These are phyloP conservation scores for Conoideocrella luteorostrata DNA, from an alignment of 2,329 filamentous ascomycete species.

Conservation along the genomic window DNA sequence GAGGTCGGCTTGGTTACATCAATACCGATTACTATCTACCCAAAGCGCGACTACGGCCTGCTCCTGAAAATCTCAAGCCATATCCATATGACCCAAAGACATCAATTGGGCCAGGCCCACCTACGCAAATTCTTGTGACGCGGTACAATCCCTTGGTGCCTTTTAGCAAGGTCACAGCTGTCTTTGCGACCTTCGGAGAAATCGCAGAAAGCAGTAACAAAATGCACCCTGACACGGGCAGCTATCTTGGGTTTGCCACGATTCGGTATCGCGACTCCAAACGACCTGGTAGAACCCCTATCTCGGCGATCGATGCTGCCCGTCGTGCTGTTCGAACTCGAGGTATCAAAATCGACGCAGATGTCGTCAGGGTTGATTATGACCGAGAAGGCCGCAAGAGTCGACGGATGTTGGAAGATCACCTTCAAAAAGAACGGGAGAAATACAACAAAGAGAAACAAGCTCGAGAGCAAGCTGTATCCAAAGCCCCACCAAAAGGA, in stretches of 20 bases:
- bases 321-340: constrained; percentile 71
- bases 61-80: constrained; percentile 73
- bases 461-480: constrained; percentile 21
- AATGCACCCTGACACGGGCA: constrained; percentile 89
- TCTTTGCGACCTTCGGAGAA: constrained; percentile 77
- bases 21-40: constrained; percentile 63
- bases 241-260: constrained; percentile 87
- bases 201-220: constrained; percentile 89
- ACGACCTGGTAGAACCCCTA: constrained; percentile 31
- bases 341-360: constrained; percentile 71
- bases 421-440: constrained; percentile 62
- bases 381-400: constrained; percentile 86
- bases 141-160: constrained; percentile 89
- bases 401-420: constrained; percentile 67
- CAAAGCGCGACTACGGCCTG: constrained; percentile 64
- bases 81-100: constrained; percentile 77
- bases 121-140: constrained; percentile 86
- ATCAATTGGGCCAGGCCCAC: constrained; percentile 81
- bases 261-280: constrained; percentile 79
- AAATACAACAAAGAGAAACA: constrained; percentile 40
- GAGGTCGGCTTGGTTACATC: constrained; percentile 60
- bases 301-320: constrained; percentile 73
- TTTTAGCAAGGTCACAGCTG: constrained; percentile 67
- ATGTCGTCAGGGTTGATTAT: constrained; percentile 73
- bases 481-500: constrained; percentile 31